Percentiles rank a stretch among this genome's conserved stretches.
These are phyloP conservation scores for Hymenoscyphus linearis DNA, from an alignment of 2,329 filamentous ascomycete species.

Conservation along the genomic window DNA sequence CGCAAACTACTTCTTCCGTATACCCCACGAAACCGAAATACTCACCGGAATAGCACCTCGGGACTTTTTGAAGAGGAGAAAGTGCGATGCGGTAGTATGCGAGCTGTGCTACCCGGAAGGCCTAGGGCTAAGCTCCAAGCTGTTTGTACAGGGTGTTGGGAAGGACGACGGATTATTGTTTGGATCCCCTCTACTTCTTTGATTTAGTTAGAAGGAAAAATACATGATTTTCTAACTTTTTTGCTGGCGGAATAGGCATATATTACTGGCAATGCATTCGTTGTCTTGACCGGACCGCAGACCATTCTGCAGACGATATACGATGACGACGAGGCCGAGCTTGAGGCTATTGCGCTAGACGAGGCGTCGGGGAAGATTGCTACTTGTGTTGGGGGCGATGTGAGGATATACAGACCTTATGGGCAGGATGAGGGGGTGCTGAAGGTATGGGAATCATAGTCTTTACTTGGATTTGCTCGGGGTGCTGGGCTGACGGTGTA, in stretches of 20 bases:
- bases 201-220: background rate
- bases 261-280: slow-evolving; percentile 81
- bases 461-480: slow-evolving; percentile 3
- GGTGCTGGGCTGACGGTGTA: slow-evolving; percentile 18
- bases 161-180: slow-evolving; percentile 66
- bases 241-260: slow-evolving; percentile 64
- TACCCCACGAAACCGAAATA: background rate
- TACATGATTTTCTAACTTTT: background rate
- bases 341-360: slow-evolving; percentile 77
- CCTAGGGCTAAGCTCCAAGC: slow-evolving; percentile 74
- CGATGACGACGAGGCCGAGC: slow-evolving; percentile 59
- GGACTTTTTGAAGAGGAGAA: background rate
- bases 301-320: slow-evolving; percentile 86
- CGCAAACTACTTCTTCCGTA: slow-evolving; percentile 3
- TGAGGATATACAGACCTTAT: slow-evolving; percentile 76
- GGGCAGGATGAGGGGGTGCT: slow-evolving; percentile 64
- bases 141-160: slow-evolving; percentile 69
- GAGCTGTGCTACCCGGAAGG: slow-evolving; percentile 72
- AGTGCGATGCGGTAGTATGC: slow-evolving; percentile 51
- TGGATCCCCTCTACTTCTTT: background rate
- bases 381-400: slow-evolving; percentile 57
- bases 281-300: slow-evolving; percentile 71
- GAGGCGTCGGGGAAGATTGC: slow-evolving; percentile 82
- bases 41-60: background rate
- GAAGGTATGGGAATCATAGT: slow-evolving; percentile 58